A percentile compares a stretch with the other conserved stretches of the same genome.
These are phyloP conservation scores for Curvularia eragrostidis DNA, from an alignment of 2,329 filamentous ascomycete genomes.

Conservation along the genomic window DNA sequence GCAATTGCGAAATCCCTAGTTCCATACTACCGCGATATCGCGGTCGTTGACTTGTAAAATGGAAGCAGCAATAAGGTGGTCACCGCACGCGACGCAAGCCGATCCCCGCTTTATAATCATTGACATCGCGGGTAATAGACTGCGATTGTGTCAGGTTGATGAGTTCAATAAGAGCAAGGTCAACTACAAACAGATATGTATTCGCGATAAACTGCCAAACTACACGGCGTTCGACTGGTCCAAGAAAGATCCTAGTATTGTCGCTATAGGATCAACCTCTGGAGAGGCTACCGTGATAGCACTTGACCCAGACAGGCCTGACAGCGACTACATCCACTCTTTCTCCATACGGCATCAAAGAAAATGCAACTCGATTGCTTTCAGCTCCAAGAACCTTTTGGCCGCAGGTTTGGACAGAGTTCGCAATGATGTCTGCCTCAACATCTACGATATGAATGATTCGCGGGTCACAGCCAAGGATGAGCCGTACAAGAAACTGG, in stretches of 20 bases:
- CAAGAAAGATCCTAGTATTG: conserved; percentile 66
- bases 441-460: conserved; percentile 78
- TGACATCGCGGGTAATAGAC: conserved; percentile 65
- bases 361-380: conserved; percentile 81
- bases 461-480: conserved; percentile 60
- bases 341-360: conserved; percentile 77
- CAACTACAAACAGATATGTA: conserved; percentile 61
- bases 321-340: conserved; percentile 60
- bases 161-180: conserved; percentile 48
- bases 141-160: conserved; percentile 63
- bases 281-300: conserved; percentile 78
- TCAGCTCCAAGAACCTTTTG: conserved; percentile 73
- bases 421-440: conserved; percentile 80
- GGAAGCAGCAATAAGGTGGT: conserved; percentile 70
- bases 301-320: conserved; percentile 67
- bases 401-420: conserved; percentile 82
- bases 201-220: conserved; percentile 62
- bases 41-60: conserved; percentile 47
- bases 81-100: conserved; percentile 60
- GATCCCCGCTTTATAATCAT: conserved; percentile 66
- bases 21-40: conserved; percentile 1
- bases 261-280: conserved; percentile 76
- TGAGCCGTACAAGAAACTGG: conserved; percentile 63
- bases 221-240: conserved; percentile 73
- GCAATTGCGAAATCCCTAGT: conserved; percentile 1